Base-by-base conservation (phyloP, 768 basidiomycete species). In the Boletus vinaceobasis region DNA sequence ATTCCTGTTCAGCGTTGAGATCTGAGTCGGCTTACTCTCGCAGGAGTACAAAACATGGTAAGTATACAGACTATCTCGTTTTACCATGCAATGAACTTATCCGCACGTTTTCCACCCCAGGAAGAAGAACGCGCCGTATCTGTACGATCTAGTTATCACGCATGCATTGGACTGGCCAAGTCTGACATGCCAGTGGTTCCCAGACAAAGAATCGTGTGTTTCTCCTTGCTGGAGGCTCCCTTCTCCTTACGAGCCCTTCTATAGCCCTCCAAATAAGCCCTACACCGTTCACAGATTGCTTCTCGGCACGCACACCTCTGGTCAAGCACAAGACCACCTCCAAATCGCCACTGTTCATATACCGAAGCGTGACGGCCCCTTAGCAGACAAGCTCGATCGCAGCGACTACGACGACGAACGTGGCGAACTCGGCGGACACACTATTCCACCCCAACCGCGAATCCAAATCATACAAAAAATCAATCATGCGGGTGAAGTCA, bases 121-220 rank as follows among this genome's bases (percentile, higher is more conserved):
- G 90, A 93, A 93, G 79, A 93, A 93, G 76, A 96, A 95, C 74
- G 93, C 95, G 50, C 96, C 95, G 13, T 98, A 96, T 74, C 83
- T 98, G 14, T 99, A 99, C 71, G 97, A 99, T 72, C 80, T 96
- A 23, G 92, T 99, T 60, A 88, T 99, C 64, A 98, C 96, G 1
- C 96, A 98, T 69, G 96, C 96, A 32, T 79, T 98, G 47, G 93
- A 97, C 73, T 99, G 97, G 97, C 97, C 97, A 19, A 93, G 88
- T 65, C 70, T 99, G 66, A 99, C 97, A 5, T 94, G 92, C 70
- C 97, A 98, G 74, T 99, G 97, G 97, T 90, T 99, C 72, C 97
- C 97, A 0, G 97, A 99, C 78, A 88, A 86, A 71, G 92, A 98
- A 74, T 83, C 84, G 95, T 95, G 63, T 66, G 91, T 73, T 11